phyloP scores from a whole-genome alignment of 352 stramenopile species.

The Phytophthora sansomeana region DNA sequence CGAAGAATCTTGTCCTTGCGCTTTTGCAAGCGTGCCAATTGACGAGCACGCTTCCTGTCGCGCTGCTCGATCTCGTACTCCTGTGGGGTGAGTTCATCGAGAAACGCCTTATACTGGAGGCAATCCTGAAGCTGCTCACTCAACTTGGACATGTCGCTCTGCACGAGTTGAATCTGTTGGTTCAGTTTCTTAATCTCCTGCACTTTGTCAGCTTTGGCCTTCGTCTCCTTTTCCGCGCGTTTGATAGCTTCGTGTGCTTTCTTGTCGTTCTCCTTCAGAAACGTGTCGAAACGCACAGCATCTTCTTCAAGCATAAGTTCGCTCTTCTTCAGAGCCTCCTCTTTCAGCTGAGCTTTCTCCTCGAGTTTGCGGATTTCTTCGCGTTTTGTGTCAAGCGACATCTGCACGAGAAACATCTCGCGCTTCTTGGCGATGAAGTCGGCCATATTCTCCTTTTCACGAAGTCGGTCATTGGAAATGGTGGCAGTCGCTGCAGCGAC shows the following conservation, averaged over 20 bases:
- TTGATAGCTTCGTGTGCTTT: constrained; percentile 97
- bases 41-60: constrained; percentile 72
- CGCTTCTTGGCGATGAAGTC: constrained; percentile 97
- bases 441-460: constrained; percentile 96
- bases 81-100: constrained; percentile 91
- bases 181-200: constrained; percentile 97
- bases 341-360: constrained; percentile 95
- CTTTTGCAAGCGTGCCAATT: constrained; percentile 68
- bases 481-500: constrained; percentile 81
- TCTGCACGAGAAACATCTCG: constrained; percentile 97
- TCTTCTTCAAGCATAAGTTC: constrained; percentile 97
- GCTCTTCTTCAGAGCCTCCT: constrained; percentile 95
- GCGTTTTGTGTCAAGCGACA: constrained; percentile 96
- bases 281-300: constrained; percentile 95
- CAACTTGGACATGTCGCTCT: constrained; percentile 95
- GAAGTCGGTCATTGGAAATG: constrained; percentile 87
- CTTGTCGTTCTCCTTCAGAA: constrained; percentile 98
- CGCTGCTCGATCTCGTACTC: constrained; percentile 89
- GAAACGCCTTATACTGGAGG: constrained; percentile 93
- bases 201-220: constrained; percentile 94
- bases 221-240: constrained; percentile 94
- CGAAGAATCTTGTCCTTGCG: constrained; percentile 74
- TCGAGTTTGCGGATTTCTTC: constrained; percentile 97
- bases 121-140: constrained; percentile 95
- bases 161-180: constrained; percentile 94